Conservation (phyloP, 2,329 filamentous ascomycete genomes). For the Colletotrichum sp. region DNA sequence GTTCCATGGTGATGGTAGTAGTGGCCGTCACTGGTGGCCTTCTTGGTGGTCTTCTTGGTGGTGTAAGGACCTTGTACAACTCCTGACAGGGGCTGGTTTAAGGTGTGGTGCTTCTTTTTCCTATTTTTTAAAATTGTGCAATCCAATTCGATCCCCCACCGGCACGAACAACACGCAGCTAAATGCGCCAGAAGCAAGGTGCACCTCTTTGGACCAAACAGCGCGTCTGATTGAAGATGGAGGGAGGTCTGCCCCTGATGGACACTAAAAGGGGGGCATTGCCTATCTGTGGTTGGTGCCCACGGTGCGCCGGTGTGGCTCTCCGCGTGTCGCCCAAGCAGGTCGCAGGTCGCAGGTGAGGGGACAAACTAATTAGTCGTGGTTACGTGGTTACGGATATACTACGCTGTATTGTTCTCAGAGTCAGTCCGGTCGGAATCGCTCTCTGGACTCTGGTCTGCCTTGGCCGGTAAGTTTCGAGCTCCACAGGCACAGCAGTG, state of each 20-base stretch:
- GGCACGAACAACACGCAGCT: background rate
- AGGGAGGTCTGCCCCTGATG: constrained; percentile 3
- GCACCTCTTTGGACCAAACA: constrained; percentile 9
- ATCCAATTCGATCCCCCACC: constrained; percentile 12
- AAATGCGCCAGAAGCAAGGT: constrained; percentile 6
- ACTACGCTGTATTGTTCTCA: background rate
- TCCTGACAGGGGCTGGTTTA: constrained; percentile 16
- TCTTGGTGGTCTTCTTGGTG: background rate
- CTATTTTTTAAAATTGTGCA: constrained; percentile 12
- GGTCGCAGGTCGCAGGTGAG: background rate
- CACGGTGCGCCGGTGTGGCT: background rate
- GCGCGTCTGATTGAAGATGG: constrained; percentile 10
- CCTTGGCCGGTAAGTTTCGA: background rate
- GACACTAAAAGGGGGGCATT: background rate
- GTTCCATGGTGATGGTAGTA: background rate
- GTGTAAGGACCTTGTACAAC: background rate
- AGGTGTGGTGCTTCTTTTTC: constrained; percentile 10
- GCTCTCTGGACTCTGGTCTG: background rate
- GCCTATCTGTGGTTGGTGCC: background rate
- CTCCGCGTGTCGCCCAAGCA: background rate
- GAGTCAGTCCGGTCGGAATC: background rate
- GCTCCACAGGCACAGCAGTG: background rate
- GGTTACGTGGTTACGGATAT: constrained; percentile 1
- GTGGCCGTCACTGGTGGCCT: background rate
- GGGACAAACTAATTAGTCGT: background rate